Percentiles rank a stretch among this genome's conserved stretches.
Conservation (phyloP, 1,284 basidiomycete species). For the Puccinia coronata region DNA sequence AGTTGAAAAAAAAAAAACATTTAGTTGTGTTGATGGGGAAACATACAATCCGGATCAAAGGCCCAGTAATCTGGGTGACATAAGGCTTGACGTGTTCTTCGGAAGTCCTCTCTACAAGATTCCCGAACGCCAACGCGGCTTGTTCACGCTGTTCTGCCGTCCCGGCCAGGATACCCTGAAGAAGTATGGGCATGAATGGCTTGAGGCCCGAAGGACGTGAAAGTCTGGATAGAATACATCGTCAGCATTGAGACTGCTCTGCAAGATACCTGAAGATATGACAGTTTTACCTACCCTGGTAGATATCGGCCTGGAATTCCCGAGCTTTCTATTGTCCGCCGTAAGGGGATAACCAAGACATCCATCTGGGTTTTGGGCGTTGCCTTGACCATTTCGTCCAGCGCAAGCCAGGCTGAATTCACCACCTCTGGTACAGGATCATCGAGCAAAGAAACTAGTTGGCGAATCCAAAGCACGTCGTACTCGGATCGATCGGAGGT, state of each 20-base stretch:
- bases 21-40: constrained; percentile 1
- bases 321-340: constrained; percentile 81
- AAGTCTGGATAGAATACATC: constrained; percentile 67
- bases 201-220: constrained; percentile 85
- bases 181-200: constrained; percentile 66
- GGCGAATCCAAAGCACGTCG: constrained; percentile 91
- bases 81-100: constrained; percentile 90
- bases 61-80: constrained; percentile 93
- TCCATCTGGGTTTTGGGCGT: constrained; percentile 91
- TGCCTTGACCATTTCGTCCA: constrained; percentile 87
- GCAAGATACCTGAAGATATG: background rate
- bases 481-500: constrained; percentile 64
- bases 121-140: constrained; percentile 90
- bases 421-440: constrained; percentile 75
- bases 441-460: constrained; percentile 81
- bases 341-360: constrained; percentile 80
- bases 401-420: constrained; percentile 76
- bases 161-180: constrained; percentile 53
- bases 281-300: constrained; percentile 54
- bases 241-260: constrained; percentile 14
- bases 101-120: constrained; percentile 86
- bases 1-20: background rate
- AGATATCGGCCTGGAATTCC: constrained; percentile 77
- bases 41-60: constrained; percentile 67
- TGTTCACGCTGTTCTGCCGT: constrained; percentile 71